Base-by-base conservation (phyloP, 2,329 filamentous ascomycete genomes). In the Botrytis paeoniae region DNA sequence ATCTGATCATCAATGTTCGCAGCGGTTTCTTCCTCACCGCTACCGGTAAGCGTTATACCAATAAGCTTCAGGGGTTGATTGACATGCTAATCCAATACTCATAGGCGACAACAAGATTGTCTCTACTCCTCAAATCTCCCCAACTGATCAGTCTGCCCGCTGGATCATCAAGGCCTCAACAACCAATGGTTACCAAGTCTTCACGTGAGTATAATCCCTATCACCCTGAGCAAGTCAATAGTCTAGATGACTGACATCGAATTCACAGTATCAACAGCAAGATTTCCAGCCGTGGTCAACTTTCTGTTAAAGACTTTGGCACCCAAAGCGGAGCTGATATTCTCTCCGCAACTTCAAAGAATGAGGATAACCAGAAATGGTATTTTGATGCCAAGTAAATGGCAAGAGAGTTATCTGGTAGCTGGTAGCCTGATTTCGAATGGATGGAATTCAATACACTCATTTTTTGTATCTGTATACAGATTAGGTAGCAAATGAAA, bases 341-440 rank as follows among this genome's bases (percentile, higher is more conserved):
- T 9, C 37, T 45, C 29, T n/a, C 57, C 20, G 51, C 54, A 22
- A 20, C 54, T 22, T 8, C 41, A 57, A 7, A 62, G 12, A 41
- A 29, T 62, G 54, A 9, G 12, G 68, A 70, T 18, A 70, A 70
- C 39, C 68, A 70, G 20, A 70, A 70, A 35, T 70, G 68, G 68
- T 70, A 70, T 9, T 60, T 70, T 16, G 68, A 70, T 16, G 12
- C 68, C 20, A 25, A 43, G 39, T 62, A 45, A 20, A 61, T 25
- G 3, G 16, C 0, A 41, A 16, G 18, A 16, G 2, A 10, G 29
- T 43, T 7, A 9, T 69, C 25, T 22, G 18, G 3, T 32, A 7
- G 37, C 5, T 8, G 43, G 25, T 32, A 43, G 10, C 37, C 25
- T 20, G 16, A 1, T 22, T 41, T 69, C 35, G 16, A 37, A 25